Evolutionary conservation across 129 eudicot genomes (phyloP).

Genomic region (Pulicaria dysenterica): DNA sequence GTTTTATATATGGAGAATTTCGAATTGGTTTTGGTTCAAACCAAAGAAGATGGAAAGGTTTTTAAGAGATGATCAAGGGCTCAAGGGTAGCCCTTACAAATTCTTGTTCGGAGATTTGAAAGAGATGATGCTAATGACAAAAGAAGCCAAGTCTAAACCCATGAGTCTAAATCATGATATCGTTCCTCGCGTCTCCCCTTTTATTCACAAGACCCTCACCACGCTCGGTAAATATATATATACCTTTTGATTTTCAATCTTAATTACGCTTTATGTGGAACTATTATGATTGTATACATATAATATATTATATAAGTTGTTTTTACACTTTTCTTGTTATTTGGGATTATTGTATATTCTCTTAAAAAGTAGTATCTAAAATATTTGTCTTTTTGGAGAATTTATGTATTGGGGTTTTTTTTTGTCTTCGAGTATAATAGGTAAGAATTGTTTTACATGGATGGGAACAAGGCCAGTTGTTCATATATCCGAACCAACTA

Average conservation of each 20-base stretch:
- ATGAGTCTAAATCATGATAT: constrained; percentile 45
- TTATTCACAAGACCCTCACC: constrained; percentile 42
- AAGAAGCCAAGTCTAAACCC: constrained; percentile 46
- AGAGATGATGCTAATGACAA: constrained; percentile 42
- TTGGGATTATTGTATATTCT: too few relatives aligned
- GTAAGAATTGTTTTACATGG: constrained; percentile 44
- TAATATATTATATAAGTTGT: too few relatives aligned
- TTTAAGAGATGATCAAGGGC: constrained; percentile 60
- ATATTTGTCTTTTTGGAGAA: too few relatives aligned
- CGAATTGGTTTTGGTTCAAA: constrained; percentile 57
- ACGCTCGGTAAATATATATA: constrained; percentile 51
- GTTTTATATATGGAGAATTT: constrained; percentile 43
- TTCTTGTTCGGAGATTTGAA: constrained; percentile 57
- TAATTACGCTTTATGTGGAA: too few relatives aligned
- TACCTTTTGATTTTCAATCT: neutral
- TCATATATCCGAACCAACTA: constrained; percentile 35
- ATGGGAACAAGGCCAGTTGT: constrained; percentile 43
- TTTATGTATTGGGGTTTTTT: too few relatives aligned
- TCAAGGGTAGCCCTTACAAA: constrained; percentile 51
- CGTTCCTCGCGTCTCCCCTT: constrained; percentile 48
- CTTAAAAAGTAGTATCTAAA: too few relatives aligned
- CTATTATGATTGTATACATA: too few relatives aligned
- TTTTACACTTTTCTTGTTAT: too few relatives aligned
- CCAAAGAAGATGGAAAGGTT: constrained; percentile 54
- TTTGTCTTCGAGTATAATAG: constrained; percentile 10